Evolutionary conservation across 2,329 filamentous ascomycete species (phyloP).

Genomic region (Pseudogymnoascus sp.): DNA sequence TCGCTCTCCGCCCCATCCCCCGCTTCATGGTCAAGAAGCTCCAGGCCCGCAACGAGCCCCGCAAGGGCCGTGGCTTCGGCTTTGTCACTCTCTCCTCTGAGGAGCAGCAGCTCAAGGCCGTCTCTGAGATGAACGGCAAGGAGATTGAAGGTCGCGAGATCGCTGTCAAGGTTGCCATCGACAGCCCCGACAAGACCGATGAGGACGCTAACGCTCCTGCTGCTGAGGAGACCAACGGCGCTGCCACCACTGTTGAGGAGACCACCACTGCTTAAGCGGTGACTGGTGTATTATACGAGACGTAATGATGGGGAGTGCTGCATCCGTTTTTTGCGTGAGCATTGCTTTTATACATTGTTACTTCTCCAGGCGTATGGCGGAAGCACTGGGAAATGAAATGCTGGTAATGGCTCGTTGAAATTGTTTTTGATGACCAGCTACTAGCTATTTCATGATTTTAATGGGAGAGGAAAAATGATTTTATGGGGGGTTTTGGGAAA

Average conservation of each 20-base stretch:
- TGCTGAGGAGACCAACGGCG: slow-evolving; percentile 31
- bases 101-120: slow-evolving; percentile 95
- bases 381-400: slow-evolving; percentile 9
- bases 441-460: neutral
- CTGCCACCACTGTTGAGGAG: slow-evolving; percentile 17
- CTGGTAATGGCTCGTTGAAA: slow-evolving; percentile 7
- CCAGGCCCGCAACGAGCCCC: slow-evolving; percentile 91
- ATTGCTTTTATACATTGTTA: slow-evolving; percentile 6
- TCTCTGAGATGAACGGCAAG: slow-evolving; percentile 98
- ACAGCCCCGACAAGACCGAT: slow-evolving; percentile 92
- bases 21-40: slow-evolving; percentile 99
- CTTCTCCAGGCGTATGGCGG: neutral
- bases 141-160: slow-evolving; percentile 98
- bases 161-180: slow-evolving; percentile 98
- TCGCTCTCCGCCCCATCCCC: slow-evolving; percentile 94
- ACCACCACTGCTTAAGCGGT: slow-evolving; percentile 10
- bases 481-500: neutral
- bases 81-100: slow-evolving; percentile 95
- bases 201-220: slow-evolving; percentile 65
- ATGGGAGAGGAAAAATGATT: neutral
- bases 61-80: slow-evolving; percentile 98
- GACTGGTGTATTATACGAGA: neutral
- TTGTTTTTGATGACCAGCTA: neutral
- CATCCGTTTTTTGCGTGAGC: neutral
- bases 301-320: neutral